These are phyloP conservation scores for Athelia psychrophila DNA, from an alignment of 1,284 basidiomycete genomes.

Conservation along the genomic window DNA sequence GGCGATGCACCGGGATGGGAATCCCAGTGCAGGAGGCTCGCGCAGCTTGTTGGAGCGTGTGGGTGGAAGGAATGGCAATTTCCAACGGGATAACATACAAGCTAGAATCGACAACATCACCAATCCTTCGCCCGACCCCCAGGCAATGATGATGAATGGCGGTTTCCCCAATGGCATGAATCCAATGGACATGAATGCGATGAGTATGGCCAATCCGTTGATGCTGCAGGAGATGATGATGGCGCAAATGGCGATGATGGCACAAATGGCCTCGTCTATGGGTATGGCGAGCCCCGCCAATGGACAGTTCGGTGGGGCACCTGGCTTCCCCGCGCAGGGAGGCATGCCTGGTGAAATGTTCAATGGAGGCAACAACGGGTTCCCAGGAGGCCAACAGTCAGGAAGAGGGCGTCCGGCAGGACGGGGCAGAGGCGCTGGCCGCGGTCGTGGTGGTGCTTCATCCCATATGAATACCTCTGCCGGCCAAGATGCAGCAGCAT, in stretches of 20 bases:
- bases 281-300: constrained; percentile 62
- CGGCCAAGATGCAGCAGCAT: constrained; percentile 21
- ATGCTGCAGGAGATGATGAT: constrained; percentile 83
- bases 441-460: constrained; percentile 33
- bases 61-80: constrained; percentile 45
- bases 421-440: constrained; percentile 27
- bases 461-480: constrained; percentile 28
- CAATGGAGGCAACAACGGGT: constrained; percentile 40
- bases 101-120: constrained; percentile 77
- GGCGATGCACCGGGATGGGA: constrained; percentile 66
- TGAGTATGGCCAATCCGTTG: constrained; percentile 62
- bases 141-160: constrained; percentile 55
- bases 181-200: constrained; percentile 57
- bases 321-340: constrained; percentile 56
- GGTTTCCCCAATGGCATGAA: constrained; percentile 45
- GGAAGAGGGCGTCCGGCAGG: constrained; percentile 34
- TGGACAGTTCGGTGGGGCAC: constrained; percentile 45
- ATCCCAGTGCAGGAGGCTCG: constrained; percentile 21
- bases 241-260: constrained; percentile 84
- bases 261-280: constrained; percentile 74
- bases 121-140: constrained; percentile 45
- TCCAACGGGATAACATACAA: constrained; percentile 66
- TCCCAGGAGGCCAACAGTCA: constrained; percentile 29
- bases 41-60: constrained; percentile 75
- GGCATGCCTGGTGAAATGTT: constrained; percentile 55